Evolutionary conservation across 768 basidiomycete species (phyloP), one percentile per base, ranked within the genome.

Genomic region (Hortiboletus campestris): DNA sequence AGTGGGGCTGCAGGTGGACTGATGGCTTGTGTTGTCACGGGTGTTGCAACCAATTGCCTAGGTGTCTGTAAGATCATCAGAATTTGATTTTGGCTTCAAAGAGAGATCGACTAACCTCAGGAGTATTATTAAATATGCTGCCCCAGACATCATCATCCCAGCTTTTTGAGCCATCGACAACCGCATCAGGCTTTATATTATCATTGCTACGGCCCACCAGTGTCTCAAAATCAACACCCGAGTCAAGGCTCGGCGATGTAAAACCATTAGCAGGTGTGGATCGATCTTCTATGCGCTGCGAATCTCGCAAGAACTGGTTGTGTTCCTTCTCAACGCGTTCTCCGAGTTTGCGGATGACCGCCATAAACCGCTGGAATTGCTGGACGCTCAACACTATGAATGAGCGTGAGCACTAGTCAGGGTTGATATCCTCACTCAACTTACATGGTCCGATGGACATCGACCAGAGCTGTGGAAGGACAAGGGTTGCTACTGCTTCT

Each of bases 361-460:
- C 71, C 93, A 98, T 98, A 72, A 98, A 98, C 7, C 89, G 84
- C 60, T 88, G 84, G 68, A 98, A 99, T 73, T 99, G 97, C 31
- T 84, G 80, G 14, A 92, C 76, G 61, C 81, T 92, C n/a, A 92
- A 66, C 35, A 92, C 89, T 90, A 59, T 31, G 41, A 51, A 29
- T 56, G 45, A 59, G 54, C 4, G 19, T 49, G 14, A 56, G 36
- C 5, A 35, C 54, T 20, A 43, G 28, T 52, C 11, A 35, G 20
- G 29, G 40, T 41, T 14, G 41, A 44, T 10, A 22, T 12, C 31
- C 8, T 8, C 28, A 14, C 10, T 20, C 46, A 31, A 80, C 89
- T 64, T 67, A 93, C 92, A 69, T 51, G 95, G 95, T 25, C 94
- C 95, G 76, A 98, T 96, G 4, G 91, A 94, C 94, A 99, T 98